Evolutionary conservation across 2,329 filamentous ascomycete genomes (phyloP).

Genomic region (Cyanodermella asteris): DNA sequence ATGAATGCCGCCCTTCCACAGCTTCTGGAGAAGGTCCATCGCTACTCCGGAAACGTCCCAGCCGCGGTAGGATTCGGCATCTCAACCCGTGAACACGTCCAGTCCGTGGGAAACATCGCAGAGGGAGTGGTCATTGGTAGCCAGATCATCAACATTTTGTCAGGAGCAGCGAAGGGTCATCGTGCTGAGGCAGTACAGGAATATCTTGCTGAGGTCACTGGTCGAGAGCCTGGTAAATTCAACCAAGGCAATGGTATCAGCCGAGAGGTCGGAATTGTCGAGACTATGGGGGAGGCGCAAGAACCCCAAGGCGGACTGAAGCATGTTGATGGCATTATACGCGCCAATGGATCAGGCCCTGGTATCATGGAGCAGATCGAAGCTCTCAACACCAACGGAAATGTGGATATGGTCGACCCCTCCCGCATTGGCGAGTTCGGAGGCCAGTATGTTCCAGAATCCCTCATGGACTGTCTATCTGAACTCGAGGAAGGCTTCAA

Average conservation of each 20-base stretch:
- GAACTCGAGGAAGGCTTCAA: constrained; percentile 86
- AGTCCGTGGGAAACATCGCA: constrained; percentile 60
- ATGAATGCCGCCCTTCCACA: constrained; percentile 65
- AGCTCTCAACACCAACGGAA: constrained; percentile 46
- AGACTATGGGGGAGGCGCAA: constrained; percentile 40
- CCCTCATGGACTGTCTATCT: constrained; percentile 85
- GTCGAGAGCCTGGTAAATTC: constrained; percentile 26
- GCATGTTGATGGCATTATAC: constrained; percentile 47
- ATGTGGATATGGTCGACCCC: constrained; percentile 37
- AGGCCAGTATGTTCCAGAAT: constrained; percentile 92
- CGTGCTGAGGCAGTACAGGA: constrained; percentile 56
- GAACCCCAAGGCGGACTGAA: constrained; percentile 37
- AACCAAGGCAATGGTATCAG: constrained; percentile 25
- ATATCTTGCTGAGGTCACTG: constrained; percentile 58
- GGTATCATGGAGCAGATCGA: constrained; percentile 67
- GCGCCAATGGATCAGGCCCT: constrained; percentile 32
- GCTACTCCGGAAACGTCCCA: constrained; percentile 75
- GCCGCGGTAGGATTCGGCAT: constrained; percentile 91
- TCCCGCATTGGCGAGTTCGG: constrained; percentile 88
- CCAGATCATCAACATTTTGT: constrained; percentile 71
- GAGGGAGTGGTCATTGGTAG: constrained; percentile 94
- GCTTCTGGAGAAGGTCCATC: constrained; percentile 66
- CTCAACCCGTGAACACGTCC: constrained; percentile 83
- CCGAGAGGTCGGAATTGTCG: constrained; percentile 46
- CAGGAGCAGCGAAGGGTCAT: constrained; percentile 42